A percentile compares a stretch with the other conserved stretches of the same genome.
phyloP scores from a whole-genome alignment of 2,329 filamentous ascomycete genomes.

The Blumeria graminis region DNA sequence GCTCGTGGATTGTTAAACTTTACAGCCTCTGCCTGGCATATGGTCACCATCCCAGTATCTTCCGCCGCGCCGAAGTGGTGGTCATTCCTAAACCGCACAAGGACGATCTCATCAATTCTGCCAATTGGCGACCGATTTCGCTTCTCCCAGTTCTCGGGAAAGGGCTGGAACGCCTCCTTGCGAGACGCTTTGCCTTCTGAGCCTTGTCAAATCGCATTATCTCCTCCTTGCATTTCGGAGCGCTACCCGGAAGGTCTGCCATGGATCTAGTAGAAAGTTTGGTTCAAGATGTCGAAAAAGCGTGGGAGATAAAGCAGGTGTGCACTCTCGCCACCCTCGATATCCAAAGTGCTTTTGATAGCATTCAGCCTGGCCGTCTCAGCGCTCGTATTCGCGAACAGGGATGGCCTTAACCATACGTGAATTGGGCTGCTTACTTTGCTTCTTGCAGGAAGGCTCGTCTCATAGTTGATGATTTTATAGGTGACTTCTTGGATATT shows the following conservation, averaged over 20 bases:
- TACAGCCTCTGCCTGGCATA: background rate
- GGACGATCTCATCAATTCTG: background rate
- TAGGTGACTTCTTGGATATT: background rate
- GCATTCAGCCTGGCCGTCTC: too few relatives aligned
- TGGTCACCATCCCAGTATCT: background rate
- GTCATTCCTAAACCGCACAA: background rate
- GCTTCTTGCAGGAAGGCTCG: background rate
- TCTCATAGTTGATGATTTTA: too few relatives aligned
- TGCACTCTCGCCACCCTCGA: too few relatives aligned
- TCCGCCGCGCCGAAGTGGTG: background rate
- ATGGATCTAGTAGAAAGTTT: too few relatives aligned
- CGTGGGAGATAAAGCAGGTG: too few relatives aligned
- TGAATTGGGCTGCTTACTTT: background rate
- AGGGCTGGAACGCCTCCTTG: background rate
- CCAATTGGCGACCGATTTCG: background rate
- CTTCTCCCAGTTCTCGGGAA: background rate
- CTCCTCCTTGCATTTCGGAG: too few relatives aligned
- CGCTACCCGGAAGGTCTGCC: too few relatives aligned
- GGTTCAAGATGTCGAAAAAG: too few relatives aligned
- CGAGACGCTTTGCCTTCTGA: too few relatives aligned
- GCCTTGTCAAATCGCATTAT: too few relatives aligned
- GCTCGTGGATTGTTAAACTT: background rate
- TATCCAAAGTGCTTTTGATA: too few relatives aligned
- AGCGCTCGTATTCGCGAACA: too few relatives aligned
- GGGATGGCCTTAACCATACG: background rate